Evolutionary conservation across 495 filamentous ascomycete species (phyloP), one percentile per base, ranked within the genome.

Genomic region (Penicillium argentinense): DNA sequence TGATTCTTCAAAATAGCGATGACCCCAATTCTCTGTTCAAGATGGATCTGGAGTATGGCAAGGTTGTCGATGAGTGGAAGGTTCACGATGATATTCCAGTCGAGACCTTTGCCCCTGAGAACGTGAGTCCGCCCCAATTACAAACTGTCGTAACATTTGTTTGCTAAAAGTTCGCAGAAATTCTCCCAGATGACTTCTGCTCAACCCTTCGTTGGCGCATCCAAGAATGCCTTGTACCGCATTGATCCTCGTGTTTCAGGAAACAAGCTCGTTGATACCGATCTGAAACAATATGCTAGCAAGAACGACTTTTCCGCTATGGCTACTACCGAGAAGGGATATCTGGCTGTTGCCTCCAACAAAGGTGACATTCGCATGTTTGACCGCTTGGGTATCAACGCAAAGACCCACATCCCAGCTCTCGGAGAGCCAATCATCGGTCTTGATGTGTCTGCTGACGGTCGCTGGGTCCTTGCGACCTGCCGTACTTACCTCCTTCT

Each of bases 61-160:
- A 96, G 73, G 88, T 98, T n/a, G 89, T 97, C 2, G 95, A 98
- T 61, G 95, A 98, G 67, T 98, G 93, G 93, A 97, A 95, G 55
- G 80, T 98, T n/a, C 92, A 98, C 57, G 91, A 98, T 45, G 89
- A 98, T 69, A 97, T 98, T 45, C 81, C 86, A 1, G 89, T 98
- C 40, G 82, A 86, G 14, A 89, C 84, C 5, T 95, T 97, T 68
- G 89, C 85, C 4, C 93, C 95, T 3, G 92, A 96, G 60, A 95
- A 82, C 38, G 83, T 85, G 69, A 62, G 71, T 65, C n/a, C 9
- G 3, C 26, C 3, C 11, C 11, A 25, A 24, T n/a, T n/a, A 34
- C 12, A 22, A 36, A 18, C n/a, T 11, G 3, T 38, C 29, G 22
- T 21, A 27, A 14, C 0, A 3, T 23, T 27, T 3, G 26, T 32